phyloP scores from a whole-genome alignment of 768 basidiomycete genomes.

The Suillus placidus region DNA sequence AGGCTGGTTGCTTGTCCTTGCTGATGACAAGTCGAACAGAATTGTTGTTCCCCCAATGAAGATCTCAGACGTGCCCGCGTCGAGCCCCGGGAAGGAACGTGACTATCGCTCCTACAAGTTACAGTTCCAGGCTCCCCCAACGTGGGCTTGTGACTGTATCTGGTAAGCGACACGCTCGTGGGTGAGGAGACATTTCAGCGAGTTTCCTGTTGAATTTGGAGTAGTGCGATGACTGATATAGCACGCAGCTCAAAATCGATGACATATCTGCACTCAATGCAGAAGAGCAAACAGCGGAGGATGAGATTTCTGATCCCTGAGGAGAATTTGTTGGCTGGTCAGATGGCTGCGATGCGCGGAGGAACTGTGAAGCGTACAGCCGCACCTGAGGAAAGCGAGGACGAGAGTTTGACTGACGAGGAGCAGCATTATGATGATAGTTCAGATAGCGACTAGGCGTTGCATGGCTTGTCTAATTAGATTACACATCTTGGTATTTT shows the following conservation, averaged over 20 bases:
- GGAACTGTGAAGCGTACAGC: conserved; percentile 72
- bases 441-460: conserved; percentile 44
- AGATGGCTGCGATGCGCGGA: conserved; percentile 97
- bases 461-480: background rate
- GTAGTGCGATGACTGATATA: conserved; percentile 13
- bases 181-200: conserved; percentile 87
- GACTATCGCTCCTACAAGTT: conserved; percentile 86
- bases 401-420: conserved; percentile 54
- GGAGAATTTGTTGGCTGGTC: conserved; percentile 93
- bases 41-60: conserved; percentile 87
- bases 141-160: conserved; percentile 74
- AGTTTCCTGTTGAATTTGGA: conserved; percentile 29
- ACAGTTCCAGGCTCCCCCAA: conserved; percentile 91
- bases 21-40: conserved; percentile 82
- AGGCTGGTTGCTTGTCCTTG: conserved; percentile 89
- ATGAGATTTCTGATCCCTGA: conserved; percentile 98
- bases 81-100: conserved; percentile 48
- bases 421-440: conserved; percentile 54
- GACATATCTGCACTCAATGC: conserved; percentile 58
- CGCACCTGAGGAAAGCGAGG: conserved; percentile 48
- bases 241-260: conserved; percentile 77
- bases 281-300: conserved; percentile 69
- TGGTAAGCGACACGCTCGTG: conserved; percentile 87
- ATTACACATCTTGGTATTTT: conserved; percentile 15
- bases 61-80: conserved; percentile 76